Percentiles rank a stretch among this genome's conserved stretches.
These are phyloP conservation scores for Selenicereus undatus DNA, from an alignment of 148 eudicot genomes.

Conservation along the genomic window DNA sequence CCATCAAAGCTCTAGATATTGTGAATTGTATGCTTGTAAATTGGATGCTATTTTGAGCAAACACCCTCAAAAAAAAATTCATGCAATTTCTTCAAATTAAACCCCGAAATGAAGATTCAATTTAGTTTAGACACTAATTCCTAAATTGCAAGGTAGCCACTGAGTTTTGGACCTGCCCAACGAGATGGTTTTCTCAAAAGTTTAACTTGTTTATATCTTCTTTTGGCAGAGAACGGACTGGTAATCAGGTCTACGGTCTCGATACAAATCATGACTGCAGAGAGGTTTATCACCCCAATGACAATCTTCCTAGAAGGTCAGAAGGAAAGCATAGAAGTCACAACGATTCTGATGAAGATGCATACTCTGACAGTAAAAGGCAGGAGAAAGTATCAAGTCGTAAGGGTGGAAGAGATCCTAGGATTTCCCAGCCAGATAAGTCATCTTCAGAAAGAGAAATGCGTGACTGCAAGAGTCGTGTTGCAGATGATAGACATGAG, in stretches of 20 bases:
- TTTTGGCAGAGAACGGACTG: constrained; percentile 35
- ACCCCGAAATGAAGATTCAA: no score
- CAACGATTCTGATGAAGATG: constrained; percentile 31
- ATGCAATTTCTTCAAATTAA: no score
- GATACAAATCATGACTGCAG: constrained; percentile 19
- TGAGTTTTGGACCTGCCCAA: no score
- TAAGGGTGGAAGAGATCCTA: constrained; percentile 35
- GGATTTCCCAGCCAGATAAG: constrained; percentile 32
- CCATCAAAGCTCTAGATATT: neutral
- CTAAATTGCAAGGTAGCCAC: no score
- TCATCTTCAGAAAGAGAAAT: constrained; percentile 38
- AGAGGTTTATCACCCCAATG: constrained; percentile 35
- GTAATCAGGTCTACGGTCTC: constrained; percentile 29
- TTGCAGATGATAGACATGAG: constrained; percentile 32
- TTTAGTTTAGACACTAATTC: no score
- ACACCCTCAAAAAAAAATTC: no score
- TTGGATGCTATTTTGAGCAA: no score
- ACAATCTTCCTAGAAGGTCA: constrained; percentile 27
- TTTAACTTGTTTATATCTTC: no score
- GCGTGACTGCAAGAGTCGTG: constrained; percentile 25
- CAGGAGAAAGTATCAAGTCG: constrained; percentile 28
- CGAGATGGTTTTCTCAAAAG: neutral
- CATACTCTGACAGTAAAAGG: constrained; percentile 26
- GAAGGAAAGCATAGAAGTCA: constrained; percentile 32
- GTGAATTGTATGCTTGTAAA: neutral